Conservation (phyloP, 192 early-diverging fungal species). For the Linnemannia elongata region DNA sequence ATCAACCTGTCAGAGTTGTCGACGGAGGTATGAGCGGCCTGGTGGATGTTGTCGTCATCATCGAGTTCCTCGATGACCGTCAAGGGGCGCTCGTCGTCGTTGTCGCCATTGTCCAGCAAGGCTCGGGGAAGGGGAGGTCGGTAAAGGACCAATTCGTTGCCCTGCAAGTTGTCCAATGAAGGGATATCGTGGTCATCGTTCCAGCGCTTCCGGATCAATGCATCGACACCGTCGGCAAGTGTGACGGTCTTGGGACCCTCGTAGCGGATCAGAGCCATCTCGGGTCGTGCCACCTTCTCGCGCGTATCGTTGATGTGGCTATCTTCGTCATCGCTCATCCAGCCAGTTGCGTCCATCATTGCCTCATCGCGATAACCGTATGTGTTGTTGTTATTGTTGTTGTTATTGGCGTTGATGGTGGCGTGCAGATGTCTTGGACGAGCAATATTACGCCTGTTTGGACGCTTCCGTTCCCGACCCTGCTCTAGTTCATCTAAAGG, state of each 20-base stretch:
- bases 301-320: neutral
- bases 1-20: neutral
- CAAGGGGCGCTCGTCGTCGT: neutral
- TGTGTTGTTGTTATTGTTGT: neutral
- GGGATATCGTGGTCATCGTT: neutral
- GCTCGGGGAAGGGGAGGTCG: conserved; percentile 13
- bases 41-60: conserved; percentile 15
- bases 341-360: neutral
- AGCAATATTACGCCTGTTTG: neutral
- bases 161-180: conserved; percentile 10
- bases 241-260: conserved; percentile 43
- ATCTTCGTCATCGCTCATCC: conserved; percentile 21
- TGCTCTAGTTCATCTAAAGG: conserved; percentile 4
- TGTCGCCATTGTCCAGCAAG: conserved; percentile 13
- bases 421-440: neutral
- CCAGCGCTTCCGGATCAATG: conserved; percentile 26
- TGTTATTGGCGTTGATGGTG: neutral
- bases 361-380: neutral
- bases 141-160: conserved; percentile 43
- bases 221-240: conserved; percentile 36
- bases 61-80: conserved; percentile 30
- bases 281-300: neutral
- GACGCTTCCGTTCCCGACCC: neutral
- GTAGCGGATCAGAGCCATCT: conserved; percentile 42
- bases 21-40: neutral